Evolutionary conservation across 352 stramenopile species (phyloP).

Genomic region (Phytophthora parvispora): DNA sequence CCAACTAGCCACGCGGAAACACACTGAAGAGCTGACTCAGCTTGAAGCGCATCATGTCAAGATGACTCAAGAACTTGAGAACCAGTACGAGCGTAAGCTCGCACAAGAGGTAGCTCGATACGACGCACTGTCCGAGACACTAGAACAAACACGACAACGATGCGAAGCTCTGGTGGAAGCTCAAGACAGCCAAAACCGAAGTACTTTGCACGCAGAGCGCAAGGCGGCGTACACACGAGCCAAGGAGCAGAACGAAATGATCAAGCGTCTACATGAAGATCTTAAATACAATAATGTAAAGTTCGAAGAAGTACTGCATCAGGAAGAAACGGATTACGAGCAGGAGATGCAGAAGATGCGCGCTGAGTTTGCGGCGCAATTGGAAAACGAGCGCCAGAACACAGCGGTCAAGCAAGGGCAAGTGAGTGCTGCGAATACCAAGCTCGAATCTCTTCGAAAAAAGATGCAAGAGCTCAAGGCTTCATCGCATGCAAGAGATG

Average conservation of each 20-base stretch:
- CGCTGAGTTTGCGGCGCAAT: slow-evolving; percentile 68
- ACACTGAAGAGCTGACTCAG: slow-evolving; percentile 81
- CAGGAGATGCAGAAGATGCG: slow-evolving; percentile 72
- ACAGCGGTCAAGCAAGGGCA: slow-evolving; percentile 85
- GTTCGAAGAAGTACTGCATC: slow-evolving; percentile 85
- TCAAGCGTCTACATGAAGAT: slow-evolving; percentile 88
- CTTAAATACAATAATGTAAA: slow-evolving; percentile 90
- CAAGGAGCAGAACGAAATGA: slow-evolving; percentile 87
- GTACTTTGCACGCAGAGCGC: slow-evolving; percentile 69
- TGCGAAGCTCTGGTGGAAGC: slow-evolving; percentile 90
- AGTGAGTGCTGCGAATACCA: slow-evolving; percentile 82
- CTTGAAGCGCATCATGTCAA: slow-evolving; percentile 84
- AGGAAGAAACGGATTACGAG: slow-evolving; percentile 88
- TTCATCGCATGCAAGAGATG: slow-evolving; percentile 68
- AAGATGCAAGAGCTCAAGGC: slow-evolving; percentile 90
- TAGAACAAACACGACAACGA: slow-evolving; percentile 91
- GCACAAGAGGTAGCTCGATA: slow-evolving; percentile 91
- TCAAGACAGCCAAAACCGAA: slow-evolving; percentile 75
- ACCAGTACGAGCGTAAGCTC: slow-evolving; percentile 94
- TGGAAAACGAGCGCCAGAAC: slow-evolving; percentile 79
- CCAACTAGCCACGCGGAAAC: slow-evolving; percentile 74
- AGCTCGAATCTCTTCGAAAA: slow-evolving; percentile 85
- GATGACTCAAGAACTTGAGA: slow-evolving; percentile 92
- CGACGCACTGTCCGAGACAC: slow-evolving; percentile 87
- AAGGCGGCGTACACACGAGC: slow-evolving; percentile 70